Evolutionary conservation across 2,329 filamentous ascomycete genomes (phyloP), one percentile per base, ranked within the genome.

Genomic region (Aureobasidium subglaciale): DNA sequence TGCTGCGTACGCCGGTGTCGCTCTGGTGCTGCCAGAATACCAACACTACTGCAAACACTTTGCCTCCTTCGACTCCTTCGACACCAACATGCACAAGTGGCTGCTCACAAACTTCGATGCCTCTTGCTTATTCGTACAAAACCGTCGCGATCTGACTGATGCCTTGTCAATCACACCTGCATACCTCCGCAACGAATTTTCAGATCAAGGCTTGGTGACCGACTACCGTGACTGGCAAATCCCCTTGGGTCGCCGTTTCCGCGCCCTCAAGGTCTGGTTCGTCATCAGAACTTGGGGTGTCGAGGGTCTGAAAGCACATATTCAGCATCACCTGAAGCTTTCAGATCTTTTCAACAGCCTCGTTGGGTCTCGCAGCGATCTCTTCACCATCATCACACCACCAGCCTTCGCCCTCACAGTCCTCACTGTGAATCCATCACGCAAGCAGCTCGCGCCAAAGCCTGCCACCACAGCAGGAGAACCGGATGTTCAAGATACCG

Each of bases 191-290:
- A 96, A 96, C 71, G 75, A 82, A 4, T 90, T 85, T 73, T 88
- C 86, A 3, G 89, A 93, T 63, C 82, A 80, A 34, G 90, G 90
- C 0, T 79, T 92, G 2, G 92, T 96, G 1, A 96, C 90, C 22
- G 92, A 97, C 71, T 96, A 96, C 75, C 83, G 92, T 43, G 91
- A 97, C 76, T 97, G 92, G 92, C 90, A 96, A 73, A 95, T 97
- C 64, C 90, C 92, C 0, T 83, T 97, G 0, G 92, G 92, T 8
- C 79, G 92, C 2, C 80, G 92, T 15, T 97, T 97, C 79, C 81
- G 92, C 58, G 84, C 86, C 2, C 73, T 97, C 57, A 97, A 97
- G 75, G 85, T 96, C 60, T 97, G 92, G 92, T 96, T 96, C 68
- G 90, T 97, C 7, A 75, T 96, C 64, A 79, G 92, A 41, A 85